A percentile compares a stretch with the other conserved stretches of the same genome.
Evolutionary conservation across 106 monocot species (phyloP).

Genomic region (Dioscorea alata): DNA sequence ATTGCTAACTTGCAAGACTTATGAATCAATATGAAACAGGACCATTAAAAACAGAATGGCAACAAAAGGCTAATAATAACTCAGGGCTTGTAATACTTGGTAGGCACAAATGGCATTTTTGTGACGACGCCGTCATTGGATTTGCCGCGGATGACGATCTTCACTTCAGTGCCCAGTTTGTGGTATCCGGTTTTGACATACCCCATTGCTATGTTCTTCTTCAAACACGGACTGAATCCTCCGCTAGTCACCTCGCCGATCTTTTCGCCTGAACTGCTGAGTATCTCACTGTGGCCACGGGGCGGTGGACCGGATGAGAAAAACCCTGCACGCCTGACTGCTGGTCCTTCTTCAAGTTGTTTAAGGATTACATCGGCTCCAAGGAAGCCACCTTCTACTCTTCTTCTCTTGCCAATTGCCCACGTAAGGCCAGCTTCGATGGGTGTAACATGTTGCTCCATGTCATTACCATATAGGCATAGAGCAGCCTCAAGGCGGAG

Average conservation of each 20-base stretch:
- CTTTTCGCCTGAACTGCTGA: constrained; percentile 40
- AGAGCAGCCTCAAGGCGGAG: constrained; percentile 94
- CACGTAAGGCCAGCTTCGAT: constrained; percentile 88
- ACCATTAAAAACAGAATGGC: too few relatives aligned
- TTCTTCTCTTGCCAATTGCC: constrained; percentile 94
- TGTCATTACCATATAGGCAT: constrained; percentile 87
- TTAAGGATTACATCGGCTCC: constrained; percentile 82
- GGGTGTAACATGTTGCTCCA: constrained; percentile 92
- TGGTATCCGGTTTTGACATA: constrained; percentile 86
- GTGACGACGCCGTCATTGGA: constrained; percentile 68
- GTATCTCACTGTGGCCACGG: constrained; percentile 75
- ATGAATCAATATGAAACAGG: too few relatives aligned
- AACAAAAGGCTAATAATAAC: too few relatives aligned
- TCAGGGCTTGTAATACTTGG: constrained; percentile 82
- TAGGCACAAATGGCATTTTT: constrained; percentile 95
- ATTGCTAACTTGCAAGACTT: too few relatives aligned
- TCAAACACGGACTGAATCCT: constrained; percentile 95
- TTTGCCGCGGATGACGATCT: constrained; percentile 74
- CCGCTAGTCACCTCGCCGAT: constrained; percentile 95
- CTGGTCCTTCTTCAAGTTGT: constrained; percentile 76
- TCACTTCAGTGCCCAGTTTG: constrained; percentile 79
- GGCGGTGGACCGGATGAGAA: constrained; percentile 87
- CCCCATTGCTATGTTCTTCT: constrained; percentile 98
- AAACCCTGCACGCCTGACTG: constrained; percentile 76
- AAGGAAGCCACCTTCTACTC: constrained; percentile 89